Evolutionary conservation across 352 stramenopile species (phyloP).

Genomic region (Phytophthora meadii): DNA sequence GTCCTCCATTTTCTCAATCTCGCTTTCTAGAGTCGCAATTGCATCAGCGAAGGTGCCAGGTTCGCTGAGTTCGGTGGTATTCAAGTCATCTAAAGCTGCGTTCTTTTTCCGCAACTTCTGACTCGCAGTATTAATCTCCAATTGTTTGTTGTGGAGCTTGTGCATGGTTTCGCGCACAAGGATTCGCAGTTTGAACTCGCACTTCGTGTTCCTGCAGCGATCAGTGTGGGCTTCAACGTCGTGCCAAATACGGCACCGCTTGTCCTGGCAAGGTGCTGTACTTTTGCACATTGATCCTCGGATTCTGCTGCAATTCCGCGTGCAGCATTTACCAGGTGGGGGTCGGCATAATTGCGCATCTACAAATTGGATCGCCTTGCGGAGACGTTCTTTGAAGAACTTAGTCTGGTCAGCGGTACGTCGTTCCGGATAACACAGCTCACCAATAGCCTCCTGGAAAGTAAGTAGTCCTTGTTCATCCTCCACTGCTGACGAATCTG

Average conservation of each 20-base stretch:
- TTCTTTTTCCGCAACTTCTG: slow-evolving; percentile 41
- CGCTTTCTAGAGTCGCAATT: slow-evolving; percentile 23
- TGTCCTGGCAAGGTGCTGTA: slow-evolving; percentile 70
- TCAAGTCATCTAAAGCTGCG: slow-evolving; percentile 31
- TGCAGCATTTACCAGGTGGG: slow-evolving; percentile 52
- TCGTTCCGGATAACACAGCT: slow-evolving; percentile 69
- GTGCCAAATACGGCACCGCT: slow-evolving; percentile 75
- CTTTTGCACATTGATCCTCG: slow-evolving; percentile 72
- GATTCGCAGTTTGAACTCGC: slow-evolving; percentile 76
- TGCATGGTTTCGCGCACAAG: slow-evolving; percentile 79
- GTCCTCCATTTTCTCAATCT: slow-evolving; percentile 56
- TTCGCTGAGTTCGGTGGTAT: slow-evolving; percentile 39
- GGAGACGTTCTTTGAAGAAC: slow-evolving; percentile 76
- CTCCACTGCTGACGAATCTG: slow-evolving; percentile 37
- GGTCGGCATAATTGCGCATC: slow-evolving; percentile 70
- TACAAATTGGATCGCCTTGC: slow-evolving; percentile 74
- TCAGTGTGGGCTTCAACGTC: slow-evolving; percentile 76
- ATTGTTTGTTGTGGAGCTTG: slow-evolving; percentile 68
- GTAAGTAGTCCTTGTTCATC: slow-evolving; percentile 57
- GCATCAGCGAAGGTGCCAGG: slow-evolving; percentile 38
- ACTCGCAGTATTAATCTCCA: slow-evolving; percentile 40
- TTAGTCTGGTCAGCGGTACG: slow-evolving; percentile 56
- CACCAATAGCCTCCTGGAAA: slow-evolving; percentile 73
- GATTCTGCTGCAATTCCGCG: slow-evolving; percentile 65
- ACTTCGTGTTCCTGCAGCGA: slow-evolving; percentile 67